These are phyloP conservation scores for Colletotrichum acutatum DNA, from an alignment of 2,329 filamentous ascomycete species.

Conservation along the genomic window DNA sequence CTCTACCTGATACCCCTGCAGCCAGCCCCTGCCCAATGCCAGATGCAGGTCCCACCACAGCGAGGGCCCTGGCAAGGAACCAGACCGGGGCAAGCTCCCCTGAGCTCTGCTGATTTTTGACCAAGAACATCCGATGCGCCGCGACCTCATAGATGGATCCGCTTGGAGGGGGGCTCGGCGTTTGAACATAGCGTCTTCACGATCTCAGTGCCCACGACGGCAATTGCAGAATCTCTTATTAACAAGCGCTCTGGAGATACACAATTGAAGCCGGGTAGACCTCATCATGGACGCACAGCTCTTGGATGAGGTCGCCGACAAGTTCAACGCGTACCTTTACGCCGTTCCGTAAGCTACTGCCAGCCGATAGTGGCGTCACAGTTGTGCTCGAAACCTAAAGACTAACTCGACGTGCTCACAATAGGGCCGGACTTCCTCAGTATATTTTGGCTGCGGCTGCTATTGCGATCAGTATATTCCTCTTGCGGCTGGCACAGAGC, in stretches of 20 bases:
- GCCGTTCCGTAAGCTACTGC: conserved; percentile 27
- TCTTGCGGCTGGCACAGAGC: conserved; percentile 43
- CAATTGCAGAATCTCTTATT: background rate
- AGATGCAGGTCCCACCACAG: background rate
- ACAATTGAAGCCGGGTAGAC: background rate
- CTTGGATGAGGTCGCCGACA: conserved; percentile 21
- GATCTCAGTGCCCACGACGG: background rate
- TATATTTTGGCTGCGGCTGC: conserved; percentile 42
- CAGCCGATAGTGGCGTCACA: conserved; percentile 18
- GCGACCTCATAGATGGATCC: background rate
- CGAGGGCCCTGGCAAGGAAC: background rate
- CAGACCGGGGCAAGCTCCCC: conserved; percentile 30
- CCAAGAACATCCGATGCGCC: conserved; percentile 23
- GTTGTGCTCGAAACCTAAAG: background rate
- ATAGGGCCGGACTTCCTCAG: conserved; percentile 39
- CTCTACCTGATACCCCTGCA: background rate
- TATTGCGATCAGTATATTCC: conserved; percentile 44
- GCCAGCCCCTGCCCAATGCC: background rate
- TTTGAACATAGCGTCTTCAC: background rate
- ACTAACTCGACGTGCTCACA: background rate
- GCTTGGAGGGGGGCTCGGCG: background rate
- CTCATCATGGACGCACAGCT: conserved; percentile 23
- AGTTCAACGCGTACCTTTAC: conserved; percentile 15
- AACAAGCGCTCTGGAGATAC: background rate
- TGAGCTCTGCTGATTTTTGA: conserved; percentile 33